Evolutionary conservation across 2,329 filamentous ascomycete species (phyloP), one percentile per base, ranked within the genome.

Genomic region (Xylariaceae sp.): DNA sequence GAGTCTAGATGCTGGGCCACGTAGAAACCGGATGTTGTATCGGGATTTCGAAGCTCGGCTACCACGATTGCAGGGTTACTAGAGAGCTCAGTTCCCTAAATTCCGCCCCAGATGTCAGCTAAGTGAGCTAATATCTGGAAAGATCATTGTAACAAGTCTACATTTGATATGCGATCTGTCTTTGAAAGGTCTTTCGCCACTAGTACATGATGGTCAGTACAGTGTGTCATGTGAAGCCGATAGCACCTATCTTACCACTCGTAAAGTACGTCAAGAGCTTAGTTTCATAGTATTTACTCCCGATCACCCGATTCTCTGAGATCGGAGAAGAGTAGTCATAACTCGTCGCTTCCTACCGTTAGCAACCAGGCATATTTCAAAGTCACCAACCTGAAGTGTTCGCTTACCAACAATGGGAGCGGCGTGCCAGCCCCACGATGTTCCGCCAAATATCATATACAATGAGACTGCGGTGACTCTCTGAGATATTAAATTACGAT

Each of bases 391-490:
- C 3, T 6, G 4, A 6, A 11, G 14, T 10, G 6, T 8, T 11
- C 19, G 44, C 55, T 40, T 38, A 58, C 55, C 55, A 14, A 79
- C 78, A 1, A 77, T 73, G 0, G 80, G 78, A 4, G 73, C 72
- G 11, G 78, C 75, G 22, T 81, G 64, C 38, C 74, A 74, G 5
- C 80, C 80, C 79, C 79, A 83, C 50, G 78, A 82, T 0, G 81
- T 84, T 2, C 81, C 81, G 4, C 81, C 81, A 42, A 75, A 85
- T 41, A 81, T 64, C 79, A 85, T 84, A 58, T 85, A 85, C 2
- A 85, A 61, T 22, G 73, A 81, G 44, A 83, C 72, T 0, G 77
- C 77, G 0, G 77, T 80, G 3, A 82, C 72, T 1, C 76, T 69
- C 54, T 84, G 76, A 21, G 71, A 77, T 21, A 84, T 75, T 42